Percentiles rank a stretch among this genome's conserved stretches.
phyloP scores from a whole-genome alignment of 768 basidiomycete species.

The Suillus ampliporus region DNA sequence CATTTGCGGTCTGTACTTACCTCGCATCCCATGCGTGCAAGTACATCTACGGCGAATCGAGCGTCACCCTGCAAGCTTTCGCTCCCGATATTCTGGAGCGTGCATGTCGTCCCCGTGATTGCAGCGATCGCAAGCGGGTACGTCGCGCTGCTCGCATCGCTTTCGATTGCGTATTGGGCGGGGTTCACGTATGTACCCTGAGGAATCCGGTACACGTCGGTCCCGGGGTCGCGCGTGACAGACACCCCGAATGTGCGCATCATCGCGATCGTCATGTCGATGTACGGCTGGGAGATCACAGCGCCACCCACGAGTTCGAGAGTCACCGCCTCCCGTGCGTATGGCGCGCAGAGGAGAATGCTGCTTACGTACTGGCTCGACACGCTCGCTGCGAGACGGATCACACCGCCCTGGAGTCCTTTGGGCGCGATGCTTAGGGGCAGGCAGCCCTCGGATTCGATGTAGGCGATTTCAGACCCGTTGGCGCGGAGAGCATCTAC shows the following conservation, averaged over 20 bases:
- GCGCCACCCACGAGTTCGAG: slow-evolving; percentile 92
- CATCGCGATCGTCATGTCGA: slow-evolving; percentile 99
- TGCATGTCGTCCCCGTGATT: slow-evolving; percentile 96
- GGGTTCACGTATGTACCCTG: slow-evolving; percentile 81
- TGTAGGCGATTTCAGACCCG: slow-evolving; percentile 76
- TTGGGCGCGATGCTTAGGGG: slow-evolving; percentile 85
- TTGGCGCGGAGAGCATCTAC: slow-evolving; percentile 89
- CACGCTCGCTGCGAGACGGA: slow-evolving; percentile 90
- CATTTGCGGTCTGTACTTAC: slow-evolving; percentile 87
- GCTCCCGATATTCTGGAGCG: slow-evolving; percentile 90
- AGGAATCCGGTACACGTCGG: slow-evolving; percentile 89
- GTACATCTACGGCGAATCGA: slow-evolving; percentile 88
- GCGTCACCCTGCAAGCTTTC: slow-evolving; percentile 97
- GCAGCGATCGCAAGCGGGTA: slow-evolving; percentile 98
- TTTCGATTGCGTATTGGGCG: slow-evolving; percentile 84
- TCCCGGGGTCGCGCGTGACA: slow-evolving; percentile 68
- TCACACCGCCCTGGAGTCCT: slow-evolving; percentile 81
- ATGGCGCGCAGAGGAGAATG: slow-evolving; percentile 95
- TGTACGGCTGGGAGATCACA: slow-evolving; percentile 98
- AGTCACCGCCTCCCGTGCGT: slow-evolving; percentile 80
- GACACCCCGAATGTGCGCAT: slow-evolving; percentile 91
- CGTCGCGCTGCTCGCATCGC: slow-evolving; percentile 93
- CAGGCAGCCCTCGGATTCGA: slow-evolving; percentile 83
- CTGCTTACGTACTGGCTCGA: slow-evolving; percentile 99
- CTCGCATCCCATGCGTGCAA: slow-evolving; percentile 93